Conservation (phyloP, 169 alveolate species). For the Eimeria necatrix region DNA sequence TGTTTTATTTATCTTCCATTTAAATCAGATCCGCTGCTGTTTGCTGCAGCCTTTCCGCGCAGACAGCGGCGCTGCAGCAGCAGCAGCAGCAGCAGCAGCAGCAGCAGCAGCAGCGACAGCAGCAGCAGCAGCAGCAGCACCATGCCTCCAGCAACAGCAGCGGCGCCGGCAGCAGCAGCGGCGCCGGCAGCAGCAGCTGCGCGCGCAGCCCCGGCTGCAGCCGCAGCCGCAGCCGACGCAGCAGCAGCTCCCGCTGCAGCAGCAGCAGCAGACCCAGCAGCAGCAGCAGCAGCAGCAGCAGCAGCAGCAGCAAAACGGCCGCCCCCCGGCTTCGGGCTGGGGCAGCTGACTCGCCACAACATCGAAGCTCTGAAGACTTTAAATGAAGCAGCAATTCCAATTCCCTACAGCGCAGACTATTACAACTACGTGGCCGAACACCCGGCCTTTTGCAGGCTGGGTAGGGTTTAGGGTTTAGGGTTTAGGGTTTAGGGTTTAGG, state of each 20-base stretch:
- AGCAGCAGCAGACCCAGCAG: neutral
- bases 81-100: slow-evolving; percentile 1
- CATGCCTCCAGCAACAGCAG: neutral
- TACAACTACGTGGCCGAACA: slow-evolving; percentile 30
- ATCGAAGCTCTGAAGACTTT: slow-evolving; percentile 18
- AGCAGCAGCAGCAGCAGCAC: neutral
- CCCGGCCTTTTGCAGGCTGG: slow-evolving; percentile 65
- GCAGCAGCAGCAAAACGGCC: slow-evolving; percentile 12
- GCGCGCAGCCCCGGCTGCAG: neutral
- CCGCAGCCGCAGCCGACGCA: neutral
- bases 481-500: too few relatives aligned
- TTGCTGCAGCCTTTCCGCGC: too few relatives aligned
- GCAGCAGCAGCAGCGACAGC: neutral
- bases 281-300: slow-evolving; percentile 47
- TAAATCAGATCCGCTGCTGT: too few relatives aligned
- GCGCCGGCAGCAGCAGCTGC: neutral
- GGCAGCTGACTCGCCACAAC: slow-evolving; percentile 75
- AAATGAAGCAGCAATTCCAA: slow-evolving; percentile 62
- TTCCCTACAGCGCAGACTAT: slow-evolving; percentile 16
- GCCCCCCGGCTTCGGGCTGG: slow-evolving; percentile 64
- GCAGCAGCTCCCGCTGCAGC: neutral
- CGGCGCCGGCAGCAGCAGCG: neutral
- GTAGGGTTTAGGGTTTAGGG: neutral
- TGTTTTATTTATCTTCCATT: too few relatives aligned
- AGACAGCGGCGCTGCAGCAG: neutral